Percentiles rank a stretch among this genome's conserved stretches.
Conservation (phyloP, 2,329 filamentous ascomycete species). For the Pseudogymnoascus sp. region DNA sequence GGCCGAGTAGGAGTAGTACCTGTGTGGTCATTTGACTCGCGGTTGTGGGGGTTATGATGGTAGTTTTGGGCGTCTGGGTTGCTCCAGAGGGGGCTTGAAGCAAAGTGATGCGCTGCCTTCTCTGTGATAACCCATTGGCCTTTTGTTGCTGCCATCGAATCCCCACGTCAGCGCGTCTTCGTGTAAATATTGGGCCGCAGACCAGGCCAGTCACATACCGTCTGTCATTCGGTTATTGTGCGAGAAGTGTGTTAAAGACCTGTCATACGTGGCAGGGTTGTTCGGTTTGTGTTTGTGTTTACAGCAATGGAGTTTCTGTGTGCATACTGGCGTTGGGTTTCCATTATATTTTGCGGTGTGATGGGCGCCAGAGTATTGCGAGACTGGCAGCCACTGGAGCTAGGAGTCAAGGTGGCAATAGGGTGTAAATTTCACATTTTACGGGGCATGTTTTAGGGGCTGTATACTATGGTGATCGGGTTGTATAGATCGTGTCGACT, state of each 20-base stretch:
- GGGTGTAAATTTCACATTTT: slow-evolving; percentile 2
- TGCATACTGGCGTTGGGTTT: neutral
- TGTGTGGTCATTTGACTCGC: slow-evolving; percentile 7
- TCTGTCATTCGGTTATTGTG: neutral
- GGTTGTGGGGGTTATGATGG: slow-evolving; percentile 1
- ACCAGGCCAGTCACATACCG: neutral
- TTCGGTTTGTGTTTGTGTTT: neutral
- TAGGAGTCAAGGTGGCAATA: neutral
- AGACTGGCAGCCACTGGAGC: neutral
- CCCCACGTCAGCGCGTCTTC: neutral
- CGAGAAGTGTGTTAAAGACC: neutral
- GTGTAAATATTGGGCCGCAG: neutral
- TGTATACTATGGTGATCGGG: neutral
- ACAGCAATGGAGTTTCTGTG: neutral
- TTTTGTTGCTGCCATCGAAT: neutral
- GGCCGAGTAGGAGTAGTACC: slow-evolving; percentile 3
- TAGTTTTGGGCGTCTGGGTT: slow-evolving; percentile 2
- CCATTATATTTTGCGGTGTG: neutral
- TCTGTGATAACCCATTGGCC: neutral
- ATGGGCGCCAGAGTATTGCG: neutral
- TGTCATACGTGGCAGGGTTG: neutral
- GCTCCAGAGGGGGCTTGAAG: neutral
- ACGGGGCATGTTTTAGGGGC: neutral
- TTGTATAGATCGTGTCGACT: neutral
- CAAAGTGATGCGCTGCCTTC: neutral